Conservation (phyloP, 805 yeast species). For the Maudiozyma serrabonitensis region DNA sequence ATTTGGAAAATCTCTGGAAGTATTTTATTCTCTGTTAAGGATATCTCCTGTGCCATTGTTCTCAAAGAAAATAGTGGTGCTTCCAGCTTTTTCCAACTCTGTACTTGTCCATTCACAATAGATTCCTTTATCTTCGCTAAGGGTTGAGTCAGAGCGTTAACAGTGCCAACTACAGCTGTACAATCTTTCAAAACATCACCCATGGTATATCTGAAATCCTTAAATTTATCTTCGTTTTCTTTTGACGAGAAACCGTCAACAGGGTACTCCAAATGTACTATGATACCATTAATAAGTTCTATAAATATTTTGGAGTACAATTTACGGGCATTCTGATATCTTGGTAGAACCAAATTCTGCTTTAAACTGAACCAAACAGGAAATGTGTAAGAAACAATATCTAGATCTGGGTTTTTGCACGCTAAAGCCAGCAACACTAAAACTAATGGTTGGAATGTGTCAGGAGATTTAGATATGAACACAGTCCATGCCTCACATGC, state of each 20-base stretch:
- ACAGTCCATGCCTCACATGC: slow-evolving; percentile 97
- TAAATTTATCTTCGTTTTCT: slow-evolving; percentile 86
- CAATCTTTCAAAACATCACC: slow-evolving; percentile 97
- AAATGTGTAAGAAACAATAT: slow-evolving; percentile 81
- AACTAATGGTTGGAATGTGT: slow-evolving; percentile 61
- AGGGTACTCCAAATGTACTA: slow-evolving; percentile 74
- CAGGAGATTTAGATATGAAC: slow-evolving; percentile 63
- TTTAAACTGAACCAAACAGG: slow-evolving; percentile 84
- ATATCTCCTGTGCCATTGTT: slow-evolving; percentile 89
- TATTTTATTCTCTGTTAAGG: slow-evolving; percentile 50
- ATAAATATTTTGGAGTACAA: slow-evolving; percentile 18
- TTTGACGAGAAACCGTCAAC: slow-evolving; percentile 49
- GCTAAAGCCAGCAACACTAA: slow-evolving; percentile 63
- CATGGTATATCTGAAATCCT: slow-evolving; percentile 90
- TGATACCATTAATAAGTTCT: slow-evolving; percentile 26
- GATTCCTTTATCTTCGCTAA: slow-evolving; percentile 44
- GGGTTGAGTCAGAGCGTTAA: slow-evolving; percentile 61
- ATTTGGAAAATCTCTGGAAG: slow-evolving; percentile 52
- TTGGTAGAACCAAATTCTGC: slow-evolving; percentile 39
- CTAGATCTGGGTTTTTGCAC: slow-evolving; percentile 71
- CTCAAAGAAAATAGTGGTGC: slow-evolving; percentile 84
- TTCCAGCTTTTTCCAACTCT: slow-evolving; percentile 76
- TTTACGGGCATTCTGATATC: slow-evolving; percentile 21
- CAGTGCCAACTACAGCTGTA: slow-evolving; percentile 80
- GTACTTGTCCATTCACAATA: slow-evolving; percentile 17